A percentile compares a stretch with the other conserved stretches of the same genome.
Evolutionary conservation across 768 basidiomycete genomes (phyloP).

Genomic region (Lactarius akahatsu): DNA sequence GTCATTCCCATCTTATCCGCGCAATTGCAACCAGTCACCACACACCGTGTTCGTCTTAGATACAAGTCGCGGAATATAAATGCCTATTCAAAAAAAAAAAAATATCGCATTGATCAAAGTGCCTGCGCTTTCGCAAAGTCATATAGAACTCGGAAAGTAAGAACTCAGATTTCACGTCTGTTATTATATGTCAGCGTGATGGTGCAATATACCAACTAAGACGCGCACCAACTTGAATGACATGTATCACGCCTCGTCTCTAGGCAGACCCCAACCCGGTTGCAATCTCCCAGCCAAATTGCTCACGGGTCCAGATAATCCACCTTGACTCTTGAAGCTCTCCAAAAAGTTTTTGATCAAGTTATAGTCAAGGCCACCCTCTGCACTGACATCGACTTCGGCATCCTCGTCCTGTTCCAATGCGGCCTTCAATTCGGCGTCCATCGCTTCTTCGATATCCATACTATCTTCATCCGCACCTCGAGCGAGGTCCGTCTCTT

Average conservation of each 20-base stretch:
- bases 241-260: slow-evolving; percentile 46
- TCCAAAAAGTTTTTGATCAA: slow-evolving; percentile 97
- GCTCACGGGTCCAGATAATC: slow-evolving; percentile 87
- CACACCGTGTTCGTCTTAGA: too few species aligned
- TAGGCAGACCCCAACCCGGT: slow-evolving; percentile 69
- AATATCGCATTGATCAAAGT: too few species aligned
- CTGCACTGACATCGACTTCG: slow-evolving; percentile 50
- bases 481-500: slow-evolving; percentile 40
- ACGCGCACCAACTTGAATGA: too few species aligned
- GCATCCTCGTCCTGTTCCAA: slow-evolving; percentile 58
- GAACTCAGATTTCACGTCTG: background rate
- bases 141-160: too few species aligned
- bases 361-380: slow-evolving; percentile 70
- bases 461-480: slow-evolving; percentile 48
- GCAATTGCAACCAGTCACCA: too few species aligned
- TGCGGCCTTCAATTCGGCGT: slow-evolving; percentile 71
- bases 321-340: slow-evolving; percentile 91
- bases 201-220: background rate
- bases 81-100: too few species aligned
- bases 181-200: background rate
- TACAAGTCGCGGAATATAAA: too few species aligned
- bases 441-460: slow-evolving; percentile 86
- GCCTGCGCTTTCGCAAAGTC: too few species aligned
- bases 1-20: too few species aligned
- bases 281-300: slow-evolving; percentile 85